Evolutionary conservation across 129 eudicot species (phyloP).

Genomic region (Ambrosia artemisiifolia): DNA sequence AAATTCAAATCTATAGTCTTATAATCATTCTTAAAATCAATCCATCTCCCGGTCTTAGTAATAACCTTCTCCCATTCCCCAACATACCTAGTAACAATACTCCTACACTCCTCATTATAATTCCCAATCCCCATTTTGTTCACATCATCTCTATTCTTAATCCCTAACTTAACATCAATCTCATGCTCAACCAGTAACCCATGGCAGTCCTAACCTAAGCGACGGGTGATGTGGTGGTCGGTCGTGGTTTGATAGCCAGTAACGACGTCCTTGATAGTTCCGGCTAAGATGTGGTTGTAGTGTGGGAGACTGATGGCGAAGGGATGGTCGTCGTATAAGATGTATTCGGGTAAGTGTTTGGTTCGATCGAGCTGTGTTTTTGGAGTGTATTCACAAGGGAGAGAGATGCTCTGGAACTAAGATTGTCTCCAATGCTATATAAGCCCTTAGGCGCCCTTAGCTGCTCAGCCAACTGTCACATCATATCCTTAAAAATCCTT

Average conservation of each 20-base stretch:
- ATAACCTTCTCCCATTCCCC: constrained; percentile 81
- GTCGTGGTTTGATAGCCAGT: constrained; percentile 86
- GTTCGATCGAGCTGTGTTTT: constrained; percentile 66
- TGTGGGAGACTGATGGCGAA: constrained; percentile 91
- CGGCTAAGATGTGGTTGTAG: constrained; percentile 88
- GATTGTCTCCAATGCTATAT: too few relatives aligned
- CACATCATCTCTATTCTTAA: neutral
- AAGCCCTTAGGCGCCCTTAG: too few relatives aligned
- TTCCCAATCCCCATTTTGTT: constrained; percentile 76
- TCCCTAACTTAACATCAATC: constrained; percentile 34
- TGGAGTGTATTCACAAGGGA: too few relatives aligned
- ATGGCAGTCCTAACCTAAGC: constrained; percentile 96
- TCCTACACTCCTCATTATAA: constrained; percentile 86
- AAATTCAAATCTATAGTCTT: constrained; percentile 23
- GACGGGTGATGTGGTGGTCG: constrained; percentile 81
- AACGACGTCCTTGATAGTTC: constrained; percentile 83
- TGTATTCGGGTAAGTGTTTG: constrained; percentile 60
- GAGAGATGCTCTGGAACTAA: too few relatives aligned
- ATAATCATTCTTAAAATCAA: constrained; percentile 24
- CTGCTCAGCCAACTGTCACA: too few relatives aligned
- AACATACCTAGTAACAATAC: constrained; percentile 83
- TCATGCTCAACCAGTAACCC: constrained; percentile 87
- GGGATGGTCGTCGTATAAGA: constrained; percentile 89
- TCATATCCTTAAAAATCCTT: too few relatives aligned
- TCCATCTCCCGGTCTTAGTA: constrained; percentile 23